Evolutionary conservation across 2,329 filamentous ascomycete species (phyloP).

Genomic region (Emmonsiellopsis sp.): DNA sequence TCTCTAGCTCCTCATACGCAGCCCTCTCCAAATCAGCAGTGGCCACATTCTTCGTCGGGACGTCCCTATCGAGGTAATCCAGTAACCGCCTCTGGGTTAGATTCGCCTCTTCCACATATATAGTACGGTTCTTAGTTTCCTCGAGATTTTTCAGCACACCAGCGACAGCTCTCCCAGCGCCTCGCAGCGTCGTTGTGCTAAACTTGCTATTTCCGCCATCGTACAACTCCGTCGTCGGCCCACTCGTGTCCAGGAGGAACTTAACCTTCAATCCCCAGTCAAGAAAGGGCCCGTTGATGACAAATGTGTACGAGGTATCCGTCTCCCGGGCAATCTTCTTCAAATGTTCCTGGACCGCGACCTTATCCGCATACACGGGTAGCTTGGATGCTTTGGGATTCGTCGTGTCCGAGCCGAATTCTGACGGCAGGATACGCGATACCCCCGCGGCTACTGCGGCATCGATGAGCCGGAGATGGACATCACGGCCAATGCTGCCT

Average conservation of each 20-base stretch:
- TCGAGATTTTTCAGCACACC: slow-evolving; percentile 40
- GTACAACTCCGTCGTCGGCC: slow-evolving; percentile 35
- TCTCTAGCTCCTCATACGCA: slow-evolving; percentile 7
- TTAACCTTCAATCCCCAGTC: slow-evolving; percentile 23
- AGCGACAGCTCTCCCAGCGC: slow-evolving; percentile 40
- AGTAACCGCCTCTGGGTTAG: slow-evolving; percentile 36
- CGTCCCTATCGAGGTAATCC: slow-evolving; percentile 23
- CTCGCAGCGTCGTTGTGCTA: slow-evolving; percentile 39
- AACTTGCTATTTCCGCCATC: slow-evolving; percentile 44
- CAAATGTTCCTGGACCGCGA: slow-evolving; percentile 20
- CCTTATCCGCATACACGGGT: slow-evolving; percentile 24
- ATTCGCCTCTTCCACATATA: slow-evolving; percentile 38
- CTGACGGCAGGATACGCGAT: slow-evolving; percentile 24
- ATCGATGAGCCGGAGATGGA: slow-evolving; percentile 17
- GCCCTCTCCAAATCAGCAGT: slow-evolving; percentile 20
- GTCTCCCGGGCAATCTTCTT: slow-evolving; percentile 9
- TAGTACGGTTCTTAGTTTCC: slow-evolving; percentile 44
- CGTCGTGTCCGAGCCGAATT: slow-evolving; percentile 24
- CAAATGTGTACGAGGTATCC: slow-evolving; percentile 23
- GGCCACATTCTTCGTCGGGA: slow-evolving; percentile 17
- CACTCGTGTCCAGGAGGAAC: slow-evolving; percentile 39
- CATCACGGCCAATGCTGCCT: not conserved
- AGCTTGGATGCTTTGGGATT: slow-evolving; percentile 16
- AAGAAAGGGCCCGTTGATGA: slow-evolving; percentile 25
- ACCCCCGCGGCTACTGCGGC: slow-evolving; percentile 22